These are phyloP conservation scores for Blastobotrys ciferrii DNA, from an alignment of 1,139 yeast genomes.

Conservation along the genomic window DNA sequence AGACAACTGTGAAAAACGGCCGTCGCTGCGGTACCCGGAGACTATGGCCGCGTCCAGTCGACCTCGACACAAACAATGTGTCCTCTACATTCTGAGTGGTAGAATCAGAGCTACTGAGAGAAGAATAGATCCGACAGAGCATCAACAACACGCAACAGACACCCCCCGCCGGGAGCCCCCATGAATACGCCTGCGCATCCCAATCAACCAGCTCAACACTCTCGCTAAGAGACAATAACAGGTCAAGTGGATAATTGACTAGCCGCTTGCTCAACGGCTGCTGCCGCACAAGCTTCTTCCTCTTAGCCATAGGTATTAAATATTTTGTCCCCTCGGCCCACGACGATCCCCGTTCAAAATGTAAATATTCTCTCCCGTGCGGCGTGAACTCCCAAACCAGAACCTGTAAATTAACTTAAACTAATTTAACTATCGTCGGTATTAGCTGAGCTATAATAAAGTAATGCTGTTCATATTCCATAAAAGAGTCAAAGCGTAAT, in stretches of 20 bases:
- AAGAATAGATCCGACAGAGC: conserved; percentile 24
- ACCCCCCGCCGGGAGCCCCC: conserved; percentile 51
- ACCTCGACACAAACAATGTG: conserved; percentile 6
- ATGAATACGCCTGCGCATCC: conserved; percentile 53
- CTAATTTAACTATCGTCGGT: no score
- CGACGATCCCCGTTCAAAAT: no score
- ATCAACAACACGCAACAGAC: conserved; percentile 35
- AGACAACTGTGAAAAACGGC: conserved; percentile 17
- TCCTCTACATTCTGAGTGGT: conserved; percentile 2
- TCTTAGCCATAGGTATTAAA: conserved; percentile 5
- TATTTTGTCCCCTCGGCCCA: no score
- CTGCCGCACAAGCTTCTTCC: conserved; percentile 16
- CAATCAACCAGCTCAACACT: conserved; percentile 56
- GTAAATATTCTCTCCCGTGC: no score
- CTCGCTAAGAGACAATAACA: conserved; percentile 54
- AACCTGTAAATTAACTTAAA: no score
- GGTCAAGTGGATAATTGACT: conserved; percentile 56
- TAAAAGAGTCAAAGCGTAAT: no score
- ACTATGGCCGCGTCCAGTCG: conserved; percentile 9
- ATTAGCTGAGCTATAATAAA: no score
- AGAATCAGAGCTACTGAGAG: conserved; percentile 5
- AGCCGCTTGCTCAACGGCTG: conserved; percentile 43
- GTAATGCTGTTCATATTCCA: no score
- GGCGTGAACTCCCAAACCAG: no score
- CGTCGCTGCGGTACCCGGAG: conserved; percentile 14